Base-by-base conservation (phyloP, 139 green algal genomes). In the Marvania coccoides region DNA sequence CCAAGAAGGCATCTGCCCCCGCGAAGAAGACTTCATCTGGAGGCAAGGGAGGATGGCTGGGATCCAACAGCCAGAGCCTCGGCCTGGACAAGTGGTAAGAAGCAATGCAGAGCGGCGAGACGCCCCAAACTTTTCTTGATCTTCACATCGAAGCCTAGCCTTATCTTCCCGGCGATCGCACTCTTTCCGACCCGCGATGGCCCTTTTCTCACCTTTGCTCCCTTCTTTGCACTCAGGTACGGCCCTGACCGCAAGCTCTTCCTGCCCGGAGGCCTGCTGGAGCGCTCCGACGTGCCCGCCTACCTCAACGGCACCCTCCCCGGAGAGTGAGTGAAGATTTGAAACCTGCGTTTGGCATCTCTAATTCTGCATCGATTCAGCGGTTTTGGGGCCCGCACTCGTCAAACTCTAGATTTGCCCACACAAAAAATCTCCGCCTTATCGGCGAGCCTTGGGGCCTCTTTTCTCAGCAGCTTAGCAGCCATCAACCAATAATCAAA, bases 261-360 rank as follows among this genome's bases (percentile, higher is more conserved):
- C 84, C 78, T 96, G 71, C 90, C 90, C 57, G 65, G 73, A 26
- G 90, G 90, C 67, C 88, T 97, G 59, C 75, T 92, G 19, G 90
- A 93, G 66, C 67, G 63, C 42, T 40, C 56, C 8, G 90, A 96
- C 36, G 71, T 96, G 42, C 86, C 88, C 61, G 62, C 75, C 23
- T 93, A 95, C 87, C 79, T 97, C 58, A 91, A 93, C 73, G 90
- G 90, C 72, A 83, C 81, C 45, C 81, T 96, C 69, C 63, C 90
- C 54, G 90, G 90, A 60, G 90, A 96, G 88, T 95, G 73, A 91
- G 87, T 90, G 15, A 48, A n/a, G n/a, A n/a, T n/a, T n/a, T n/a
- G n/a, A n/a, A n/a, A 7, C 7, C 26, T 28, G 10, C 12, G 12
- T 59, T 6, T 30, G 3, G 12, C 19, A 2, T 65, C n/a, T n/a